phyloP scores from a whole-genome alignment of 2,329 filamentous ascomycete species.

The Myriosclerotinia curreyana region DNA sequence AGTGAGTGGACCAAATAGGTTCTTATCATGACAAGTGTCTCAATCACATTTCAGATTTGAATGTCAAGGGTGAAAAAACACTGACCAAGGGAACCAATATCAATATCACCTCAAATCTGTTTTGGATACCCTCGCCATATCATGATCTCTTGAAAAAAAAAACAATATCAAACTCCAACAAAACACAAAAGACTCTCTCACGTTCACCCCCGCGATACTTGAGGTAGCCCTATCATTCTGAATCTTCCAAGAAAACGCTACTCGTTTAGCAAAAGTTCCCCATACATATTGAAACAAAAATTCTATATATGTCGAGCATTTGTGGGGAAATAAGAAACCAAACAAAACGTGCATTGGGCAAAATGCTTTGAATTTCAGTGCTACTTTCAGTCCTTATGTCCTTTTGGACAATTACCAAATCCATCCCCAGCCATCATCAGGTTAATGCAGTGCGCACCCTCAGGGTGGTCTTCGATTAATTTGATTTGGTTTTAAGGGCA shows the following conservation, averaged over 20 bases:
- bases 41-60: not conserved
- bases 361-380: not conserved
- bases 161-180: conserved; percentile 5
- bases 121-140: not conserved
- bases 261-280: not conserved
- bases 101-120: not conserved
- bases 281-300: not conserved
- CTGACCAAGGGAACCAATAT: not conserved
- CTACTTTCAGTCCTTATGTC: not conserved
- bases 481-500: not conserved
- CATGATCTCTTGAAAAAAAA: not conserved
- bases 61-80: not conserved
- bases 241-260: conserved; percentile 3
- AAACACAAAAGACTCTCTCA: conserved; percentile 1
- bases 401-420: not conserved
- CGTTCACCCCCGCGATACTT: not conserved
- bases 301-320: not conserved
- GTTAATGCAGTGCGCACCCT: not conserved
- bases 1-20: not conserved
- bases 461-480: no score
- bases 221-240: not conserved
- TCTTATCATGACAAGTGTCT: conserved; percentile 6
- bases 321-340: no score
- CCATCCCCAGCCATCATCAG: not conserved
- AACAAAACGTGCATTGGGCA: not conserved